Conservation (phyloP, 352 stramenopile species). For the Elongisporangium anandrum region DNA sequence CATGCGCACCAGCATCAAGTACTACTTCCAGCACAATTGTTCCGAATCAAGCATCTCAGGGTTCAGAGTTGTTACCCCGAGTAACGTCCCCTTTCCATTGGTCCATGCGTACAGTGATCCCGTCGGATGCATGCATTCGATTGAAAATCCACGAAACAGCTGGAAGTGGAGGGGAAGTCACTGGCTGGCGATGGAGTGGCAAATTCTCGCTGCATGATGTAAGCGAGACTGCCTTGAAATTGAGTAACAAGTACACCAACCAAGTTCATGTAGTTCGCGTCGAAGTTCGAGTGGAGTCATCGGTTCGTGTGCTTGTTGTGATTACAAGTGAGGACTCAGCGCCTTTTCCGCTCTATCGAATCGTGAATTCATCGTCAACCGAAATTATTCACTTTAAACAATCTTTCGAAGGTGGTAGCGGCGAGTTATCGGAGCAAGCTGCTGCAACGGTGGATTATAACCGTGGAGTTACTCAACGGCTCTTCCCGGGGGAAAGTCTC, state of each 20-base stretch:
- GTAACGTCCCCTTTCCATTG: slow-evolving; percentile 65
- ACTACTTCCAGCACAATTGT: slow-evolving; percentile 12
- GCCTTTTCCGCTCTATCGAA: slow-evolving; percentile 65
- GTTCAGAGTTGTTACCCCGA: slow-evolving; percentile 21
- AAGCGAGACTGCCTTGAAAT: slow-evolving; percentile 79
- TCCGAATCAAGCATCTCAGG: slow-evolving; percentile 8
- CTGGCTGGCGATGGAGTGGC: slow-evolving; percentile 72
- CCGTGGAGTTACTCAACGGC: slow-evolving; percentile 58
- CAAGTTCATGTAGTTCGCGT: slow-evolving; percentile 76
- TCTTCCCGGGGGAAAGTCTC: slow-evolving; percentile 62
- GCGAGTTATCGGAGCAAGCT: slow-evolving; percentile 40
- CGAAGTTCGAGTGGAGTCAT: slow-evolving; percentile 71
- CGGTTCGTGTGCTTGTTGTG: slow-evolving; percentile 70
- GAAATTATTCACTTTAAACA: slow-evolving; percentile 84
- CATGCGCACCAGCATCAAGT: slow-evolving; percentile 45
- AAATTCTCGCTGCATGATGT: slow-evolving; percentile 82
- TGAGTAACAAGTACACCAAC: slow-evolving; percentile 79
- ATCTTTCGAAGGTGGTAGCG: slow-evolving; percentile 50
- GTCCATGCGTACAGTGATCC: slow-evolving; percentile 38
- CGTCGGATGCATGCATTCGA: slow-evolving; percentile 58
- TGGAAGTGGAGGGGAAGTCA: slow-evolving; percentile 19
- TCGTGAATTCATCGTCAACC: slow-evolving; percentile 67
- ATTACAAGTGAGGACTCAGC: slow-evolving; percentile 65
- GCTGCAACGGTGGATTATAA: slow-evolving; percentile 31
- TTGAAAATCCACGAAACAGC: slow-evolving; percentile 44